Percentiles rank a stretch among this genome's conserved stretches.
Conservation (phyloP, 768 basidiomycete species). For the Scleroderma bovista region DNA sequence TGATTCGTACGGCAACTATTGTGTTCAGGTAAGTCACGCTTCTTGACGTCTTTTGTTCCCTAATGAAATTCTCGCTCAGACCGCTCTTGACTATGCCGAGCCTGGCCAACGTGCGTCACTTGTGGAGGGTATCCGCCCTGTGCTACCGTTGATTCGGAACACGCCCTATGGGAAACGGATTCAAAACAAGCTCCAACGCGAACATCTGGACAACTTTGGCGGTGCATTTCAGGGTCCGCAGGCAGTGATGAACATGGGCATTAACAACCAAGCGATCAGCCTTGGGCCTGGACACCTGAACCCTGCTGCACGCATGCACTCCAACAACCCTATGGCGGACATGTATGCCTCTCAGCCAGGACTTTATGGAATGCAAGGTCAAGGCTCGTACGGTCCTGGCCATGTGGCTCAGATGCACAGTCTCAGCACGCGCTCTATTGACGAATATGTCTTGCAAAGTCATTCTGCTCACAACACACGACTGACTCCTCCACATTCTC, state of each 20-base stretch:
- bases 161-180: conserved; percentile 99
- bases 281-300: conserved; percentile 32
- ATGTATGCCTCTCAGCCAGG: conserved; percentile 59
- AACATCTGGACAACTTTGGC: conserved; percentile 70
- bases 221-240: conserved; percentile 56
- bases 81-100: conserved; percentile 96
- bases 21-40: conserved; percentile 62
- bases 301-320: conserved; percentile 46
- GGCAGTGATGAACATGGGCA: conserved; percentile 48
- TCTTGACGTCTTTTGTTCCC: conserved; percentile 1
- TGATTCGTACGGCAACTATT: conserved; percentile 96
- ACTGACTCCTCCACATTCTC: conserved; percentile 52
- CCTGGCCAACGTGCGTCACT: conserved; percentile 87
- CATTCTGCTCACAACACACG: conserved; percentile 61
- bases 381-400: conserved; percentile 53
- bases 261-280: conserved; percentile 53
- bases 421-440: conserved; percentile 68
- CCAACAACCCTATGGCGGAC: conserved; percentile 52
- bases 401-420: conserved; percentile 54
- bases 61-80: conserved; percentile 45
- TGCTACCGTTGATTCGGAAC: conserved; percentile 95
- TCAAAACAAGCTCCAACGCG: conserved; percentile 96
- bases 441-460: conserved; percentile 77
- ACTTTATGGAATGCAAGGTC: conserved; percentile 55
- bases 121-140: conserved; percentile 97